phyloP scores from a whole-genome alignment of 805 yeast species.

The Allodekkera sacchari region DNA sequence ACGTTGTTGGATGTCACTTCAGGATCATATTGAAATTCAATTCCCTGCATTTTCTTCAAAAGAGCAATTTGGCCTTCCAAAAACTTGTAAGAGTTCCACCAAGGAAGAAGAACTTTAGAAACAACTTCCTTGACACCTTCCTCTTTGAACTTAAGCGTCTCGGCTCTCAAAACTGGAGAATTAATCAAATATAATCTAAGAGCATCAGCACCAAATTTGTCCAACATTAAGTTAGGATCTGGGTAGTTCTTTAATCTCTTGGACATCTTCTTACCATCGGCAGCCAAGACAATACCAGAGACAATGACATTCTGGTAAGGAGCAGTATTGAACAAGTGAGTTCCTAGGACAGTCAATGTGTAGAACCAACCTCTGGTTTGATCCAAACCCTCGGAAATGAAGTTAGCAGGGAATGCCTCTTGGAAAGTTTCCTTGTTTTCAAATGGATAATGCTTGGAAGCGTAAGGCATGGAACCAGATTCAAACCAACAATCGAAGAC shows the following conservation, averaged over 20 bases:
- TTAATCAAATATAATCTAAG: slow-evolving; percentile 90
- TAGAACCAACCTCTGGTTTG: slow-evolving; percentile 99
- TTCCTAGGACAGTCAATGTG: slow-evolving; percentile 90
- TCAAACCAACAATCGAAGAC: slow-evolving; percentile 99
- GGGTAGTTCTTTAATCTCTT: slow-evolving; percentile 97
- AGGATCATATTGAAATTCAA: slow-evolving; percentile 69
- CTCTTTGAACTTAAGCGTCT: slow-evolving; percentile 92
- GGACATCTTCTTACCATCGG: slow-evolving; percentile 99
- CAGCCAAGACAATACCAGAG: slow-evolving; percentile 91
- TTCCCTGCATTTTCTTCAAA: slow-evolving; percentile 63
- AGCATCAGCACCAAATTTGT: slow-evolving; percentile 96
- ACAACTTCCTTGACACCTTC: slow-evolving; percentile 99
- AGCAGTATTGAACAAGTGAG: slow-evolving; percentile 84
- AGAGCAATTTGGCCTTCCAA: slow-evolving; percentile 89
- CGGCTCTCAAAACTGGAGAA: slow-evolving; percentile 96
- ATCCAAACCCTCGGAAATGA: slow-evolving; percentile 97
- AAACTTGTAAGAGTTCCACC: slow-evolving; percentile 98
- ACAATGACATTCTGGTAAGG: slow-evolving; percentile 96
- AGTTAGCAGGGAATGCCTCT: slow-evolving; percentile 88
- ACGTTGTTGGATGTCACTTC: slow-evolving; percentile 65
- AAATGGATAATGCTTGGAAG: slow-evolving; percentile 94
- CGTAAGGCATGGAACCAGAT: slow-evolving; percentile 98
- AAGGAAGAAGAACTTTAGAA: slow-evolving; percentile 89
- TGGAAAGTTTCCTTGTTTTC: slow-evolving; percentile 62
- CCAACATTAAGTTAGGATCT: slow-evolving; percentile 76